Evolutionary conservation across 805 yeast genomes (phyloP).

Genomic region (Pichia paraexigua): DNA sequence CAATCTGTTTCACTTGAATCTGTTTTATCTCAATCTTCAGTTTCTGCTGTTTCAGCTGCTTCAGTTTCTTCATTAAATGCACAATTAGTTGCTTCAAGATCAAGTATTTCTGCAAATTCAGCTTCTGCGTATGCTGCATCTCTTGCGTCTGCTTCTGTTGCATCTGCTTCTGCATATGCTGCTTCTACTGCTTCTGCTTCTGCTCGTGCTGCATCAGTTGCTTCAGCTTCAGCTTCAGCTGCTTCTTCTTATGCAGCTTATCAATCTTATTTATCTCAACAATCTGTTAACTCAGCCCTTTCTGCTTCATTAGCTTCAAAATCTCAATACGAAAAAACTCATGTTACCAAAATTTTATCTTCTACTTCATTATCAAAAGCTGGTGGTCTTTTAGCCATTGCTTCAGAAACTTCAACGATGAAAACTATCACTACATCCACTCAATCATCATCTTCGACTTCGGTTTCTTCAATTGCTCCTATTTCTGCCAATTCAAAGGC

Average conservation of each 20-base stretch:
- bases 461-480: constrained; percentile 20
- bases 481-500: constrained; percentile 12
- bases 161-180: constrained; percentile 1
- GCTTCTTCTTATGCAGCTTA: constrained; percentile 1
- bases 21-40: not conserved
- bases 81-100: not conserved
- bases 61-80: constrained; percentile 14
- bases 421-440: constrained; percentile 5
- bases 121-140: not conserved
- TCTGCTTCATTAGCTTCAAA: not conserved
- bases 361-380: constrained; percentile 26
- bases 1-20: not conserved
- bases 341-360: constrained; percentile 1
- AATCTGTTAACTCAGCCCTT: not conserved
- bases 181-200: not conserved
- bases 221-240: constrained; percentile 1
- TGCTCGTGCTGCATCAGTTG: not conserved
- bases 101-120: not conserved
- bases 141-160: constrained; percentile 16
- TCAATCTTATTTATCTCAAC: not conserved
- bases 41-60: not conserved
- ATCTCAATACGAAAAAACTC: constrained; percentile 8
- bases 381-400: constrained; percentile 34
- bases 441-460: constrained; percentile 21
- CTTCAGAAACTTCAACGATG: constrained; percentile 24